phyloP scores from a whole-genome alignment of 2,329 filamentous ascomycete genomes.

The Chaetothyriales sp. region DNA sequence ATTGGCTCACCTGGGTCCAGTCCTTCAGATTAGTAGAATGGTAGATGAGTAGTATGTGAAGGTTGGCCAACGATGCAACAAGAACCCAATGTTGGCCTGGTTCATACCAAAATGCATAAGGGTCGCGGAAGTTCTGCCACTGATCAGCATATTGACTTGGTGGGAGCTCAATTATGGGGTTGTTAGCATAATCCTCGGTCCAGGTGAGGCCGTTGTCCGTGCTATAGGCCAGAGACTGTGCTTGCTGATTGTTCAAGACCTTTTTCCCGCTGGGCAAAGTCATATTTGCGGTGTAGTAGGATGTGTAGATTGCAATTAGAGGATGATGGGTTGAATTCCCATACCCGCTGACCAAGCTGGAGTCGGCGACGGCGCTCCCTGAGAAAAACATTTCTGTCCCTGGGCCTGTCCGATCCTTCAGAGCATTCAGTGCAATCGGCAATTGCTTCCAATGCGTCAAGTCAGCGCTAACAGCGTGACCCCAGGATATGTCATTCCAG shows the following conservation, averaged over 20 bases:
- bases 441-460: conserved; percentile 27
- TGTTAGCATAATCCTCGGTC: conserved; percentile 25
- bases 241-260: conserved; percentile 33
- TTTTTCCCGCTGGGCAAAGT: conserved; percentile 34
- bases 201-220: conserved; percentile 35
- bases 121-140: no score
- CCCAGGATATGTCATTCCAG: conserved; percentile 34
- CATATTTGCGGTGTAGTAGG: conserved; percentile 26
- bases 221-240: conserved; percentile 32
- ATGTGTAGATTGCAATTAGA: conserved; percentile 36
- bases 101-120: conserved; percentile 17
- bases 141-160: no score
- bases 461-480: conserved; percentile 26
- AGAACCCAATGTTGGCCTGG: conserved; percentile 17
- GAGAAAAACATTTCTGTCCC: not conserved
- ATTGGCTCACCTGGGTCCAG: conserved; percentile 19
- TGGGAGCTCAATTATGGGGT: no score
- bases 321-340: conserved; percentile 31
- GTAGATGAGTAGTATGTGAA: conserved; percentile 19
- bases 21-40: conserved; percentile 20
- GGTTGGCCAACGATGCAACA: conserved; percentile 9
- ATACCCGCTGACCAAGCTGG: conserved; percentile 29
- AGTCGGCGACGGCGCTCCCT: conserved; percentile 15
- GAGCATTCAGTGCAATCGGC: not conserved
- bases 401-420: not conserved